Evolutionary conservation across 2,329 filamentous ascomycete species (phyloP).

Genomic region (Claviceps africana): DNA sequence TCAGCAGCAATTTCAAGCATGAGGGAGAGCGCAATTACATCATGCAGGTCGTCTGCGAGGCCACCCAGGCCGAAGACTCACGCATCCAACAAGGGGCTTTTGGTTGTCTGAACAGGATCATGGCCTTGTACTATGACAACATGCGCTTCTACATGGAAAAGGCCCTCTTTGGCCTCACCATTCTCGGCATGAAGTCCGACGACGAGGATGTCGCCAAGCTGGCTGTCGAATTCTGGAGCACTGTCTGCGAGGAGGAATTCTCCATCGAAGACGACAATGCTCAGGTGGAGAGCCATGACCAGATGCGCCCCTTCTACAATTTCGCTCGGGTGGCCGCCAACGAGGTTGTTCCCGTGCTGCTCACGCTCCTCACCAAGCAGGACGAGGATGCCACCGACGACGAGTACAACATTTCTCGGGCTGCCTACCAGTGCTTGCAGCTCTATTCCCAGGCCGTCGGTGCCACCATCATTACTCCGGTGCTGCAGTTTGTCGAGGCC

Average conservation of each 20-base stretch:
- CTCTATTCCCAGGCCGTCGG: constrained; percentile 89
- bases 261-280: constrained; percentile 95
- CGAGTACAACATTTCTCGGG: constrained; percentile 92
- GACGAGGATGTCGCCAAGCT: constrained; percentile 98
- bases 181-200: constrained; percentile 94
- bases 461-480: constrained; percentile 67
- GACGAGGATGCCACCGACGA: constrained; percentile 94
- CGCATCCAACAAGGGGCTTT: constrained; percentile 93
- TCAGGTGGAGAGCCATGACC: constrained; percentile 57
- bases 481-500: constrained; percentile 80
- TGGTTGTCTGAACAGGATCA: constrained; percentile 95
- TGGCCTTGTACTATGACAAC: constrained; percentile 97
- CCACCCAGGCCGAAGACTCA: constrained; percentile 81
- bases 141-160: constrained; percentile 99
- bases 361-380: constrained; percentile 84
- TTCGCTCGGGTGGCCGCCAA: constrained; percentile 85
- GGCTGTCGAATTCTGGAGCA: constrained; percentile 98
- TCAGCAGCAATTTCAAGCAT: constrained; percentile 96
- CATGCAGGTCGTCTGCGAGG: constrained; percentile 99
- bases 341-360: constrained; percentile 85
- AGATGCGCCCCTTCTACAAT: constrained; percentile 87
- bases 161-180: constrained; percentile 91
- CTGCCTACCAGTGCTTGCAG: constrained; percentile 91
- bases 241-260: constrained; percentile 98
- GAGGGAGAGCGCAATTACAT: constrained; percentile 99